A percentile compares a stretch with the other conserved stretches of the same genome.
Conservation (phyloP, 202 grass and related monocot species). For the Digitaria exilis region DNA sequence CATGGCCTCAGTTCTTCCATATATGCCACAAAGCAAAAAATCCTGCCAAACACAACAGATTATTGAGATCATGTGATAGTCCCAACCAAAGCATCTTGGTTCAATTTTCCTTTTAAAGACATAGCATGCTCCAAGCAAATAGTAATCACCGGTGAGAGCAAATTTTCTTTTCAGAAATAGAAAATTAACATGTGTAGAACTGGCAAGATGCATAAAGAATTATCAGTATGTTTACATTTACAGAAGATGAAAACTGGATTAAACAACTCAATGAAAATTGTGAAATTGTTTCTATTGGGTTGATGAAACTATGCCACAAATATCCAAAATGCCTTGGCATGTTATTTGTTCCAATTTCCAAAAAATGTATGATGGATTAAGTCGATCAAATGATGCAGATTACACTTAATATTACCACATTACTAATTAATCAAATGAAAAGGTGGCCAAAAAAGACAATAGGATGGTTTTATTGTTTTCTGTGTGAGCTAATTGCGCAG, state of each 20-base stretch:
- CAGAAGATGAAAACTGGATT: not conserved
- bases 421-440: slow-evolving; percentile 1
- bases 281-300: slow-evolving; percentile 4
- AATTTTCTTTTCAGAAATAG: not conserved
- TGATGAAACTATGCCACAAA: slow-evolving; percentile 18
- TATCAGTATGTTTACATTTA: not conserved
- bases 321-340: not conserved
- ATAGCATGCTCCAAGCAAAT: slow-evolving; percentile 12
- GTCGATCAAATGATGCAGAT: slow-evolving; percentile 15
- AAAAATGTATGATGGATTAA: slow-evolving; percentile 1
- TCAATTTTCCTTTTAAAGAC: slow-evolving; percentile 4
- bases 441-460: not conserved
- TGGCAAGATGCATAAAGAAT: not conserved
- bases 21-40: slow-evolving; percentile 92
- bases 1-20: slow-evolving; percentile 78
- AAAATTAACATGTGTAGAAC: slow-evolving; percentile 12
- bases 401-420: not conserved
- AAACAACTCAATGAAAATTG: slow-evolving; percentile 21
- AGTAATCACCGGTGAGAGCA: slow-evolving; percentile 1
- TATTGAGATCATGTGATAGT: not conserved
- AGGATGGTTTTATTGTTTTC: not conserved
- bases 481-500: not conserved
- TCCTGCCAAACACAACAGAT: slow-evolving; percentile 54
- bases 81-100: not conserved
- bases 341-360: slow-evolving; percentile 14